Conservation (phyloP, 441 rosid species). For the Macaranga tanarius region DNA sequence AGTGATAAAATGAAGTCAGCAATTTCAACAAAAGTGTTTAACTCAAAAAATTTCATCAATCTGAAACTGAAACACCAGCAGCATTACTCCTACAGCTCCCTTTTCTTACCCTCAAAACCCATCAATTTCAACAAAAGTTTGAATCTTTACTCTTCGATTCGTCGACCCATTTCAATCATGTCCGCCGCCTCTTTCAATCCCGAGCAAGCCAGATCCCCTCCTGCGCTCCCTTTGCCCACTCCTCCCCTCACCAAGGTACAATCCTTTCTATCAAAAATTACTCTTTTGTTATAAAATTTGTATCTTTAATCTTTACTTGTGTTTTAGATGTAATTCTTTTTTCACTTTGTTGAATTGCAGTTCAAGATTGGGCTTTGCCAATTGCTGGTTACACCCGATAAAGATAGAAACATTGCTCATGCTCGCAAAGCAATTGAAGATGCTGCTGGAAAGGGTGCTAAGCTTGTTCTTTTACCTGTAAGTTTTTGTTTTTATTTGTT, state of each 20-base stretch:
- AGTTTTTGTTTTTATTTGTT: conserved; percentile 27
- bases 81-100: not conserved
- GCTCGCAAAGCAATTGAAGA: conserved; percentile 67
- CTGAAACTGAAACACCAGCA: conserved; percentile 1
- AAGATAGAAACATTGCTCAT: conserved; percentile 70
- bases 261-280: not conserved
- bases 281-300: not conserved
- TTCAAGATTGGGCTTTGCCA: conserved; percentile 88
- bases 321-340: not conserved
- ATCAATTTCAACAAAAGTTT: conserved; percentile 16
- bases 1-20: conserved; percentile 43
- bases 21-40: conserved; percentile 35
- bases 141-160: conserved; percentile 7
- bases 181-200: conserved; percentile 62
- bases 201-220: conserved; percentile 75
- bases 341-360: conserved; percentile 31
- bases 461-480: conserved; percentile 82
- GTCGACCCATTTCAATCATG: conserved; percentile 39
- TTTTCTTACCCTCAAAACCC: conserved; percentile 21
- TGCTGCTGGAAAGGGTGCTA: conserved; percentile 75
- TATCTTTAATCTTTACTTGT: too few species aligned
- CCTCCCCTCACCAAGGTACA: conserved; percentile 69
- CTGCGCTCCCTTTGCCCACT: conserved; percentile 72
- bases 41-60: conserved; percentile 36
- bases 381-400: conserved; percentile 66